Evolutionary conservation across 495 filamentous ascomycete genomes (phyloP).

Genomic region (Hypoxylon fragiforme): DNA sequence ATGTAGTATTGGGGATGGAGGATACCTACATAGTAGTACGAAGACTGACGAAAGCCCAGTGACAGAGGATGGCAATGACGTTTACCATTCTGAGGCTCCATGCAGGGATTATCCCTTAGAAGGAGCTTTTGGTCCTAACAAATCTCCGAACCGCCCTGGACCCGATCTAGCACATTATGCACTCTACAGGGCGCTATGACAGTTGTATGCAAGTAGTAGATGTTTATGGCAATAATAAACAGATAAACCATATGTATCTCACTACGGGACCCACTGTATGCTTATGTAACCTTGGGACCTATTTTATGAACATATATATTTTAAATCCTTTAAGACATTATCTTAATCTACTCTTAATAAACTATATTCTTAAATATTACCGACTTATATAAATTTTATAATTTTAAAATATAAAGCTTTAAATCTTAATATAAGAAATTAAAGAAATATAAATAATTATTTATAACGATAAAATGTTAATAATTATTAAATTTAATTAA

Average conservation of each 20-base stretch:
- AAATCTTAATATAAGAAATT: neutral
- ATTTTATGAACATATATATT: too few species aligned
- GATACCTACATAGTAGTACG: conserved; percentile 1
- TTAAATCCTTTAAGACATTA: too few species aligned
- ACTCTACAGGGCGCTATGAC: too few species aligned
- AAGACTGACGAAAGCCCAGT: conserved; percentile 34
- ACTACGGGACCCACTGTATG: too few species aligned
- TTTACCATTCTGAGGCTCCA: conserved; percentile 17
- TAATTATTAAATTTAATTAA: neutral
- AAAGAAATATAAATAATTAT: neutral
- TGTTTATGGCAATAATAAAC: too few species aligned
- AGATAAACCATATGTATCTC: too few species aligned
- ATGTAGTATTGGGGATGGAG: too few species aligned
- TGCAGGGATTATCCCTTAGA: conserved; percentile 20
- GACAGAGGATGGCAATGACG: conserved; percentile 21
- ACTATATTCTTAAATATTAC: neutral
- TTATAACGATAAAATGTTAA: neutral
- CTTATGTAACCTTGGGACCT: too few species aligned
- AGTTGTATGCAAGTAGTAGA: too few species aligned
- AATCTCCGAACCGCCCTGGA: conserved; percentile 4
- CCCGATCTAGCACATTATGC: conserved; percentile 7
- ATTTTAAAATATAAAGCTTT: too few species aligned
- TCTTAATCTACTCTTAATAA: neutral
- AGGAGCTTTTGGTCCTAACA: conserved; percentile 18
- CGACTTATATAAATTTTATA: neutral